A percentile compares a stretch with the other conserved stretches of the same genome.
phyloP scores from a whole-genome alignment of 176 grass and related monocot genomes.

The Elymus sibiricus region DNA sequence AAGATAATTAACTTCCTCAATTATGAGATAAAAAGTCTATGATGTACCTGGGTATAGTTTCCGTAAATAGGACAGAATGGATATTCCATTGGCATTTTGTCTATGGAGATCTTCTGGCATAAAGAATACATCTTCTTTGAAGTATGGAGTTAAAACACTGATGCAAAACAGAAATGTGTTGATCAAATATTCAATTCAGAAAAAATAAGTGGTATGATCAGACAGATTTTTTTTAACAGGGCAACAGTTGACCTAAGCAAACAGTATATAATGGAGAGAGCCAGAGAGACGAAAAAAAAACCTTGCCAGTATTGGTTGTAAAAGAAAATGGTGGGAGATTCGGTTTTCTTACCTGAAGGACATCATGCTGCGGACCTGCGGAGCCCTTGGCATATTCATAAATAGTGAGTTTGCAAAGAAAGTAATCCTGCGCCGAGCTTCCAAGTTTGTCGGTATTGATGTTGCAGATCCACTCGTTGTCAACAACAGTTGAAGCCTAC shows the following conservation, averaged over 20 bases:
- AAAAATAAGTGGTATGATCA: not conserved
- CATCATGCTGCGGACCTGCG: conserved; percentile 63
- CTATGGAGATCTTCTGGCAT: conserved; percentile 39
- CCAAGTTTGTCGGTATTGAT: conserved; percentile 67
- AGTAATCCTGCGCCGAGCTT: conserved; percentile 81
- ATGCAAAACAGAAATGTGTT: conserved; percentile 1
- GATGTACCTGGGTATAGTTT: conserved; percentile 80
- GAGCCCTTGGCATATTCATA: conserved; percentile 80
- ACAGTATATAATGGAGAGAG: too few species aligned
- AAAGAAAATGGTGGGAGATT: not conserved
- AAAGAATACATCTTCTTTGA: conserved; percentile 72
- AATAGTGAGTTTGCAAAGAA: conserved; percentile 96
- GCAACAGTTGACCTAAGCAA: too few species aligned
- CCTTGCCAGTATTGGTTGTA: not conserved
- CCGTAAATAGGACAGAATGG: conserved; percentile 64
- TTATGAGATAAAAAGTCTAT: not conserved
- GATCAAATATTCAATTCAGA: not conserved
- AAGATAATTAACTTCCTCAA: not conserved
- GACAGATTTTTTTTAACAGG: not conserved
- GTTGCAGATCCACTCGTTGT: conserved; percentile 79
- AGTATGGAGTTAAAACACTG: conserved; percentile 95
- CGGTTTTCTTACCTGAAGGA: conserved; percentile 61
- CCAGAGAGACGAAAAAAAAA: not conserved
- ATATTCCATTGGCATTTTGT: conserved; percentile 69
- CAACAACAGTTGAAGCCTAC: conserved; percentile 79